phyloP scores from a whole-genome alignment of 2,329 filamentous ascomycete species.

The Didymella arachidicola region DNA sequence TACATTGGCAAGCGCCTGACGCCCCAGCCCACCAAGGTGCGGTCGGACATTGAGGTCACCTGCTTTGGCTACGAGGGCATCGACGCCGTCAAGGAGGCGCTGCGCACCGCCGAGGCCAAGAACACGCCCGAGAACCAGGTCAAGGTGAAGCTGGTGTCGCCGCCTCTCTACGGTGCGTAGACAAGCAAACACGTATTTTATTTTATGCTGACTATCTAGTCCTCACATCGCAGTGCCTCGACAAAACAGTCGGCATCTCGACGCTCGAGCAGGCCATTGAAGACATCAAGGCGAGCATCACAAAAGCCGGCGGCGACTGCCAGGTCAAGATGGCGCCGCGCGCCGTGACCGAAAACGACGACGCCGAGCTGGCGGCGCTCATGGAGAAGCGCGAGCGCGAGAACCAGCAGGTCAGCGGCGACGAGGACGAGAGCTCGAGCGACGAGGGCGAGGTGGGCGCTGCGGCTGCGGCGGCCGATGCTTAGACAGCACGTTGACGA shows the following conservation, averaged over 20 bases:
- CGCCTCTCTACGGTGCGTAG: conserved; percentile 79
- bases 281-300: conserved; percentile 83
- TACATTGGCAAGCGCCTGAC: conserved; percentile 98
- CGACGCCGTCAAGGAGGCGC: conserved; percentile 93
- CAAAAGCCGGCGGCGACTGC: conserved; percentile 77
- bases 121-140: conserved; percentile 94
- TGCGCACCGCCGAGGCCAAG: conserved; percentile 88
- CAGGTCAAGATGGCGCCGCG: conserved; percentile 98
- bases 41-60: conserved; percentile 83
- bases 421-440: conserved; percentile 94
- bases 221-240: conserved; percentile 91
- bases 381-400: conserved; percentile 99
- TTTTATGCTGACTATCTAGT: conserved; percentile 59
- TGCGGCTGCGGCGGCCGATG: conserved; percentile 46
- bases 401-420: conserved; percentile 97
- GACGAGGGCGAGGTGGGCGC: conserved; percentile 76
- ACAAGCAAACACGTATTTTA: too few relatives aligned
- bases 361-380: conserved; percentile 92
- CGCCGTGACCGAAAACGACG: conserved; percentile 98
- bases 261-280: conserved; percentile 88
- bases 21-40: conserved; percentile 97
- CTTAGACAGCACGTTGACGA: conserved; percentile 35
- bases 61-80: conserved; percentile 89
- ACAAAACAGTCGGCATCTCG: conserved; percentile 86
- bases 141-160: conserved; percentile 98